A percentile compares a stretch with the other conserved stretches of the same genome.
Conservation (phyloP, 345 rosid species). For the Brassica carinata region DNA sequence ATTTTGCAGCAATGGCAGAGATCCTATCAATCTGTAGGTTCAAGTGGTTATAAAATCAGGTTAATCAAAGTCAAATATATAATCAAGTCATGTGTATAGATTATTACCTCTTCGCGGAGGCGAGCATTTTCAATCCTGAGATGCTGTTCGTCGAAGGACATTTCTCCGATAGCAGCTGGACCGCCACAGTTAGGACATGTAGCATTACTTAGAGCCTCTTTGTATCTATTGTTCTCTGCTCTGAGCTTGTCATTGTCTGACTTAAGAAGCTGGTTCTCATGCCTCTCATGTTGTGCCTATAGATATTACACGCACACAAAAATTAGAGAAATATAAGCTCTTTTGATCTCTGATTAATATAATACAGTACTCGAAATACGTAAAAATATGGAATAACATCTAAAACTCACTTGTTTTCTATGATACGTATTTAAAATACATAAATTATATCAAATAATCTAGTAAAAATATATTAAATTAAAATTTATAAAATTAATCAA, state of each 20-base stretch:
- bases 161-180: conserved; percentile 86
- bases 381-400: no score
- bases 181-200: conserved; percentile 92
- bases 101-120: conserved; percentile 76
- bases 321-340: not conserved
- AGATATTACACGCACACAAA: conserved; percentile 1
- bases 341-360: no score
- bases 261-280: conserved; percentile 78
- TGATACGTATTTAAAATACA: no score
- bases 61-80: not conserved
- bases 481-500: no score
- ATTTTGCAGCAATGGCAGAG: conserved; percentile 83
- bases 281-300: conserved; percentile 89
- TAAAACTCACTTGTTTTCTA: no score
- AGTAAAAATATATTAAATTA: no score
- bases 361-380: no score
- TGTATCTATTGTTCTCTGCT: conserved; percentile 79
- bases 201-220: conserved; percentile 74
- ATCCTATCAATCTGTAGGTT: conserved; percentile 85
- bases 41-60: not conserved
- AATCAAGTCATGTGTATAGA: not conserved
- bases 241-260: conserved; percentile 88
- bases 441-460: no score
- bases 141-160: conserved; percentile 99
- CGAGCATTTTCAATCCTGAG: conserved; percentile 91